Evolutionary conservation across 345 rosid species (phyloP), one percentile per base, ranked within the genome.

Genomic region (Linum tenue): DNA sequence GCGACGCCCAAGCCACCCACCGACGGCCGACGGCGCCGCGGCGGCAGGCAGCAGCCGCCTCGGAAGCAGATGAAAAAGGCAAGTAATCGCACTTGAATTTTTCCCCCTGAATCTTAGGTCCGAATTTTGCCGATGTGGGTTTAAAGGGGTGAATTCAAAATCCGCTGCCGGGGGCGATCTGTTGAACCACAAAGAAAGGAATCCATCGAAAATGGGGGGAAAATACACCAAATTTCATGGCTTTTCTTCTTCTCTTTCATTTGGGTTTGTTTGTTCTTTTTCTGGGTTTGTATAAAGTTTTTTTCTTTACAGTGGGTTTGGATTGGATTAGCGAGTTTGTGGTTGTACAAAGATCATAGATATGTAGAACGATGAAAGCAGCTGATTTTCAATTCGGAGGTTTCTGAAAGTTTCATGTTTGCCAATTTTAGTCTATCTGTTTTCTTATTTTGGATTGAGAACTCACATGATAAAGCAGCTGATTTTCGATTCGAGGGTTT

Each of bases 1-100:
- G 80, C 70, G 41, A 87, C 68, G 64, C 62, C 76, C 10, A 67
- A 41, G 55, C 67, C 69, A 1, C 5, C 63, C 17, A 17, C 60
- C 73, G 53, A 48, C 14, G 53, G 53, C 1, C 53, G 53, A 12
- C 53, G 53, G 3, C 53, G 53, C 14, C 14, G 53, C 14, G 31
- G 31, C 31, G 31, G 31, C 31, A 22, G 31, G 31, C 53, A 15
- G 53, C 53, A 48, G 53, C 53, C 9, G 14, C 53, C 53, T 12
- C 53, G 14, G 53, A 48, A 48, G 53, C 53, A 48, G 53, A 48
- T 48, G 53, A 48, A 48, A 15, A 48, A 48, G 14, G 14, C 53
- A 48, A 3, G 53, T 48, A 48, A 48, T 12, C 53, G 53, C 14
- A 48, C 53, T 48, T 48, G 14, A 48, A 22, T 22, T 22, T 22